Conservation (phyloP, 495 filamentous ascomycete genomes). For the Annulohypoxylon nitens region DNA sequence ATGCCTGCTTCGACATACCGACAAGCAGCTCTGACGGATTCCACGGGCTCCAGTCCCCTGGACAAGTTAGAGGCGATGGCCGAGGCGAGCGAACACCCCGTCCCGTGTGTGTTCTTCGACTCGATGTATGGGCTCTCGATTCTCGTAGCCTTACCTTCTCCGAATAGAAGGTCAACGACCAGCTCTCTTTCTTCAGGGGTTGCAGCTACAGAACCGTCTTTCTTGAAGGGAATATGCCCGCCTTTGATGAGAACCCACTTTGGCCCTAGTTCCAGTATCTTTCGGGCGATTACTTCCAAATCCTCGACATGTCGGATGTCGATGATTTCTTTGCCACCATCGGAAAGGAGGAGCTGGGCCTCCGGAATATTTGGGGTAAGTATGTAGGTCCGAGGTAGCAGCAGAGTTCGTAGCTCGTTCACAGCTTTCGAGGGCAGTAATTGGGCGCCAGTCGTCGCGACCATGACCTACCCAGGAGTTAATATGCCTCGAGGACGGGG, state of each 20-base stretch:
- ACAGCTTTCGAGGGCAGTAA: slow-evolving; percentile 80
- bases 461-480: slow-evolving; percentile 77
- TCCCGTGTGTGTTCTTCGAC: slow-evolving; percentile 91
- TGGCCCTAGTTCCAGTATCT: slow-evolving; percentile 75
- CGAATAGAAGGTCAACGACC: slow-evolving; percentile 81
- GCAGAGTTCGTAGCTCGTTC: slow-evolving; percentile 68
- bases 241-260: slow-evolving; percentile 90
- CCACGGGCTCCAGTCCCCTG: slow-evolving; percentile 65
- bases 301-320: slow-evolving; percentile 70
- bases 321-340: slow-evolving; percentile 62
- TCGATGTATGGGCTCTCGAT: slow-evolving; percentile 76
- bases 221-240: slow-evolving; percentile 85
- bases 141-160: slow-evolving; percentile 65
- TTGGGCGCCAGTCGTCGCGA: slow-evolving; percentile 85
- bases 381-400: slow-evolving; percentile 83
- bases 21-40: slow-evolving; percentile 78
- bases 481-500: slow-evolving; percentile 4
- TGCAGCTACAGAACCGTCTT: slow-evolving; percentile 67
- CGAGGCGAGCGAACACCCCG: slow-evolving; percentile 94
- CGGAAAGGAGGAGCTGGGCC: slow-evolving; percentile 77
- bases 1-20: slow-evolving; percentile 89
- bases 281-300: slow-evolving; percentile 74
- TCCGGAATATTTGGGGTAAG: slow-evolving; percentile 95
- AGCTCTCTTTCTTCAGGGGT: slow-evolving; percentile 68
- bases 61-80: slow-evolving; percentile 91